Base-by-base conservation (phyloP, 169 alveolate genomes). In the Eimeria acervulina region DNA sequence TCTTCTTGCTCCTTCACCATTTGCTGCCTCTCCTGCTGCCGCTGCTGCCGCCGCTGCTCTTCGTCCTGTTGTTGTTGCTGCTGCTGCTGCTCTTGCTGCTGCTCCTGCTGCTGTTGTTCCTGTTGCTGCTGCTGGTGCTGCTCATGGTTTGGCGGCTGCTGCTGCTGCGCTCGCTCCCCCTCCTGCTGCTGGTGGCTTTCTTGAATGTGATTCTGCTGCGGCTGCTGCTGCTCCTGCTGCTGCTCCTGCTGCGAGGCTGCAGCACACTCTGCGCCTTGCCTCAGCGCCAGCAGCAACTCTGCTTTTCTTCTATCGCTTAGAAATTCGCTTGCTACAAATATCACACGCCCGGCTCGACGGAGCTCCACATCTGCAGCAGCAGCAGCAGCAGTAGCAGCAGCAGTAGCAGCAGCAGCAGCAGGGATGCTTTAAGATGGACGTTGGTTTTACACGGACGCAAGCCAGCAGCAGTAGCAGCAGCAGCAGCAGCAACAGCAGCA, bases 341-440 rank as follows among this genome's bases (percentile, higher is more conserved):
- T 17, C 21, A 66, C 78, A 8, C 78, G 78, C 10, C 78, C 78
- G 4, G 78, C 36, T 23, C 78, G 78, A 23, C 78, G 28, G 28
- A 23, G 78, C 7, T 15, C 55, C 12, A 47, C 55, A 5, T 47
- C 55, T 47, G 55, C 55, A 7, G 55, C 55, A 47, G 55, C 55
- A 47, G 55, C 55, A 47, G 55, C 55, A 47, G 55, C 55, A 47
- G 55, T 12, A 47, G 78, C 78, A 66, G 78, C 36, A 28, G 78
- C 40, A 66, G 78, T 7, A n/a, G 15, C 78, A 66, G 78, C 78
- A 66, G 78, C 78, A 66, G 78, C 78, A 66, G 78, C 40, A 28
- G 15, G 13, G 68, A 59, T 6, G 78, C 28, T 8, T 47, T 47
- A 47, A 12, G n/a, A n/a, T n/a, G n/a, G n/a, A n/a, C n/a, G n/a